These are phyloP conservation scores for Pseudogymnoascus sp. DNA, from an alignment of 2,329 filamentous ascomycete genomes.

Conservation along the genomic window DNA sequence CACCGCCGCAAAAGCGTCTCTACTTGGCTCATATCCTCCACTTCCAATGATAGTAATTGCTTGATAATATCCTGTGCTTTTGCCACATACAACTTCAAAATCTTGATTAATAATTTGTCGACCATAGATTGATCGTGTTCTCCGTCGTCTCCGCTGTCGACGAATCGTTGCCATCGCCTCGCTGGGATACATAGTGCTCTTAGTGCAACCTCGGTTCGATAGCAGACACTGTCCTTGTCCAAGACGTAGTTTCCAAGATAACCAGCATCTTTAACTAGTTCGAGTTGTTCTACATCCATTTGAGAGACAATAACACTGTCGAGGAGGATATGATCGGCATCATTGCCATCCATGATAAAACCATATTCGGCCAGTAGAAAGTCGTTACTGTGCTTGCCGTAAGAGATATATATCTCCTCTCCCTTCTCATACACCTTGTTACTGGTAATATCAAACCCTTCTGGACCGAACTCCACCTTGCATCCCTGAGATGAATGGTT, in stretches of 20 bases:
- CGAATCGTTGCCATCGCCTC: constrained; percentile 38
- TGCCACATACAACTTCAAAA: constrained; percentile 13
- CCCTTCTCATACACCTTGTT: constrained; percentile 41
- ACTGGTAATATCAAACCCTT: constrained; percentile 47
- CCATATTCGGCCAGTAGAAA: constrained; percentile 60
- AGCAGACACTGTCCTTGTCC: constrained; percentile 42
- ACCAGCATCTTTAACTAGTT: constrained; percentile 35
- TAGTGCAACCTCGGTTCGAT: constrained; percentile 47
- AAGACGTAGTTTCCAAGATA: constrained; percentile 45
- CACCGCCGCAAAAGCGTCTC: constrained; percentile 7
- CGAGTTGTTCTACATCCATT: constrained; percentile 26
- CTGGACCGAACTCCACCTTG: constrained; percentile 39
- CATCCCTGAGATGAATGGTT: constrained; percentile 47
- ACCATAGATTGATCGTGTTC: constrained; percentile 34
- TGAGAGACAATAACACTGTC: constrained; percentile 22
- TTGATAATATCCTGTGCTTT: background rate
- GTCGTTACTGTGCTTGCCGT: constrained; percentile 64
- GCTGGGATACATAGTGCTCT: constrained; percentile 30
- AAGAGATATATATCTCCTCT: constrained; percentile 61
- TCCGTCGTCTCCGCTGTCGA: constrained; percentile 38
- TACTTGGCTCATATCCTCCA: background rate
- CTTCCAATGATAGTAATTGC: background rate
- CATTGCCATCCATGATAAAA: constrained; percentile 23
- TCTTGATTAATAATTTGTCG: constrained; percentile 29
- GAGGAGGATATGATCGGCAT: constrained; percentile 22